These are phyloP conservation scores for Tetrastigma voinierianum DNA, from an alignment of 164 flowering plant genomes.

Conservation along the genomic window DNA sequence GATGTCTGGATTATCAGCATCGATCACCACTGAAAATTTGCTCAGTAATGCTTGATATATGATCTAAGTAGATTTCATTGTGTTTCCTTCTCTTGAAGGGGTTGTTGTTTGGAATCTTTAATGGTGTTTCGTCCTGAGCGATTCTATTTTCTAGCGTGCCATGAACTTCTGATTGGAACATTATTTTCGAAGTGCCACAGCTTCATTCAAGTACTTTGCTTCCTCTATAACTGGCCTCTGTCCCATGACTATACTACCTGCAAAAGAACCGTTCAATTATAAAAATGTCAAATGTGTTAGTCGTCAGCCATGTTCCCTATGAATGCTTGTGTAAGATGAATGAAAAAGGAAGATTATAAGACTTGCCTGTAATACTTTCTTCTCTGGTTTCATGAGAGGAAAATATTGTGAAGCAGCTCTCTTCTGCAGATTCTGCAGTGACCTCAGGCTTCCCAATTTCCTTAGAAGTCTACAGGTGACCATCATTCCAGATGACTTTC, in stretches of 20 bases:
- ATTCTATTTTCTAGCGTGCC: conserved; percentile 2
- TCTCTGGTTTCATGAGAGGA: conserved; percentile 27
- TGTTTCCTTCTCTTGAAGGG: conserved; percentile 60
- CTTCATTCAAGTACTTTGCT: conserved; percentile 35
- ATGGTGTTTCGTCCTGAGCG: conserved; percentile 1
- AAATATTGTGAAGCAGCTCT: conserved; percentile 40
- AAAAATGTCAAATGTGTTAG: background rate
- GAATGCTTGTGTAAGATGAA: too few relatives aligned
- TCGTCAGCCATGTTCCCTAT: too few relatives aligned
- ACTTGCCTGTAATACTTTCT: conserved; percentile 31
- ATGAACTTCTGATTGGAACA: conserved; percentile 13
- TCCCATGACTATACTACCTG: conserved; percentile 18
- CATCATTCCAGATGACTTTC: conserved; percentile 5
- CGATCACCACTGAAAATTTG: conserved; percentile 23
- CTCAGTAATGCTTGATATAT: conserved; percentile 9
- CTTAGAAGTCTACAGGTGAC: conserved; percentile 10
- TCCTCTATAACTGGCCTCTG: conserved; percentile 21
- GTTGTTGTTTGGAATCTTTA: conserved; percentile 54
- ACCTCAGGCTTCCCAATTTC: conserved; percentile 12
- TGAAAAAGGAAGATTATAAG: background rate
- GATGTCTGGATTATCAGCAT: conserved; percentile 9
- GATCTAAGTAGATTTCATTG: conserved; percentile 15
- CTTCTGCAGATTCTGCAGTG: conserved; percentile 17
- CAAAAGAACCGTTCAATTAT: background rate
- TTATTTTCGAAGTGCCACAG: conserved; percentile 39